Evolutionary conservation across 1,284 basidiomycete species (phyloP).

Genomic region (Sanghuangporus weigelae): DNA sequence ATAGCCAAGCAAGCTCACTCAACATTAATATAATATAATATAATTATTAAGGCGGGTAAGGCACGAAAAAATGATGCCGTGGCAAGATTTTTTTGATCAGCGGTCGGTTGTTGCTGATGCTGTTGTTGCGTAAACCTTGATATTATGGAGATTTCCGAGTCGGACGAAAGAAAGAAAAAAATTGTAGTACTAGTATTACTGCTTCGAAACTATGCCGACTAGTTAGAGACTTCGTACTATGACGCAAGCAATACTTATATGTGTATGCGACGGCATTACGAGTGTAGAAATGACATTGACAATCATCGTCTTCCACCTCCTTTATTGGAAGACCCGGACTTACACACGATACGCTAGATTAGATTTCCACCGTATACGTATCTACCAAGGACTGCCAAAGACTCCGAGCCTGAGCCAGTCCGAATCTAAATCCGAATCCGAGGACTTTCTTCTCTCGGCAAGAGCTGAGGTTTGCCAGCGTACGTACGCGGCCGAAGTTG

Average conservation of each 20-base stretch:
- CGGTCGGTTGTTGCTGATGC: neutral
- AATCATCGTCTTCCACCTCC: neutral
- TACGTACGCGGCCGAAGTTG: too few species aligned
- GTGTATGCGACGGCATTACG: neutral
- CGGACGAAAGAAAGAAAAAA: too few species aligned
- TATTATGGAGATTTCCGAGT: too few species aligned
- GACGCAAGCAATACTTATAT: neutral
- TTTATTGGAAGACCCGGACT: neutral
- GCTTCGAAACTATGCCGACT: too few species aligned
- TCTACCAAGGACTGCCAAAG: neutral
- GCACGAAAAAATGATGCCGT: neutral
- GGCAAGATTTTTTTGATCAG: too few species aligned
- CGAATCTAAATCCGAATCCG: neutral
- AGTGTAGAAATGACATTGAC: too few species aligned
- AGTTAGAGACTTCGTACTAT: neutral
- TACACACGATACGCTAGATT: neutral
- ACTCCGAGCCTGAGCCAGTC: neutral
- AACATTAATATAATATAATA: neutral
- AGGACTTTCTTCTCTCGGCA: neutral
- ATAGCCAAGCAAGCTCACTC: neutral
- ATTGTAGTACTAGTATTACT: too few species aligned
- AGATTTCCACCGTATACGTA: neutral
- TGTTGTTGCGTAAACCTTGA: neutral
- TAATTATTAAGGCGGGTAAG: neutral
- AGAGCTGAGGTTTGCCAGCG: neutral